A percentile compares a stretch with the other conserved stretches of the same genome.
phyloP scores from a whole-genome alignment of 2,329 filamentous ascomycete genomes.

The Trichoderma sp. region DNA sequence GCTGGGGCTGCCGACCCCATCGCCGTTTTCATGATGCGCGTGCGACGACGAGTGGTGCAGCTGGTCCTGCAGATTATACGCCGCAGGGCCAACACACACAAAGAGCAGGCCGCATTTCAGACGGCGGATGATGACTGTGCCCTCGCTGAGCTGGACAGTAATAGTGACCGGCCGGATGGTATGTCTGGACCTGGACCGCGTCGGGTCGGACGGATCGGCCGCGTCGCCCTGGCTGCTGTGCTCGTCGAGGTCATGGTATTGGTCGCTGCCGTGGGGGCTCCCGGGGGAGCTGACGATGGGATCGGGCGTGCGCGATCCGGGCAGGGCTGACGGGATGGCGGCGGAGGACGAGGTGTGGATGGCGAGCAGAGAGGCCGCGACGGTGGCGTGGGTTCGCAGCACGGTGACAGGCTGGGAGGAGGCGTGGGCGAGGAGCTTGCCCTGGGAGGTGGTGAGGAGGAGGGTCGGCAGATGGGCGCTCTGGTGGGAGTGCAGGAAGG shows the following conservation, averaged over 20 bases:
- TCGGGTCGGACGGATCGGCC: constrained; percentile 12
- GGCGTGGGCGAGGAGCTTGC: constrained; percentile 67
- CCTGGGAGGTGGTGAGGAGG: constrained; percentile 62
- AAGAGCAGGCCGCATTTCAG: constrained; percentile 65
- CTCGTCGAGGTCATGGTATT: constrained; percentile 12
- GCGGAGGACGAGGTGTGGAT: constrained; percentile 56
- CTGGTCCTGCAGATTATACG: constrained; percentile 35
- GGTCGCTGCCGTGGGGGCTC: constrained; percentile 33
- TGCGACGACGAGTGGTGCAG: constrained; percentile 30
- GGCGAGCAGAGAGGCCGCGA: constrained; percentile 64
- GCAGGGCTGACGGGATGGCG: constrained; percentile 49
- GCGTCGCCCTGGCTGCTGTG: not conserved
- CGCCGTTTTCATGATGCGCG: constrained; percentile 37
- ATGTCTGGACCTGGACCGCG: not conserved
- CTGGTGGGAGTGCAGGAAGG: constrained; percentile 63
- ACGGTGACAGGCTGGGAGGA: constrained; percentile 58
- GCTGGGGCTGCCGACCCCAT: constrained; percentile 46
- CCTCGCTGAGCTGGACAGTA: constrained; percentile 62
- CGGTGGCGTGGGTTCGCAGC: constrained; percentile 66
- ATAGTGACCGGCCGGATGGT: constrained; percentile 49
- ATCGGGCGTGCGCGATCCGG: constrained; percentile 41
- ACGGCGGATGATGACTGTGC: constrained; percentile 61
- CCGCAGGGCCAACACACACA: constrained; percentile 59
- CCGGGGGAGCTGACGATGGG: constrained; percentile 35
- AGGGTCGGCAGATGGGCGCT: constrained; percentile 61